Evolutionary conservation across 257 asterid genomes (phyloP).

Genomic region (Lithospermum erythrorhizon): DNA sequence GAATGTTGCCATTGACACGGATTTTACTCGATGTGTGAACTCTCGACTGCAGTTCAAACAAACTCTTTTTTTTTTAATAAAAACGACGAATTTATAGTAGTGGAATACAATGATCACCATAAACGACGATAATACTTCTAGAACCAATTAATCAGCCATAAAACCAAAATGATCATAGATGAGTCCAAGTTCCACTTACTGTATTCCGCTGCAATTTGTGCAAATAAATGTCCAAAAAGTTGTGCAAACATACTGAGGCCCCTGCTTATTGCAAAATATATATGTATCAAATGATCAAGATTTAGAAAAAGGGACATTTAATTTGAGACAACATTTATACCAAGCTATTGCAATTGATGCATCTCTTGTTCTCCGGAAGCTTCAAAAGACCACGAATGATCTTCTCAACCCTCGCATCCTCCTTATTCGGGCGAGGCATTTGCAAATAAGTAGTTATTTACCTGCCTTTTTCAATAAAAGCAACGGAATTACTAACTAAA

Average conservation of each 20-base stretch:
- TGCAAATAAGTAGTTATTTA: conserved; percentile 5
- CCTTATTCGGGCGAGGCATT: conserved; percentile 56
- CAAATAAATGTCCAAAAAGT: conserved; percentile 89
- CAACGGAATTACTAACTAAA: background rate
- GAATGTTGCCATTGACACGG: conserved; percentile 85
- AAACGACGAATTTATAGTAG: background rate
- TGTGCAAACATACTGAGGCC: conserved; percentile 91
- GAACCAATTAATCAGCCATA: too few relatives aligned
- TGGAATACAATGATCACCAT: too few relatives aligned
- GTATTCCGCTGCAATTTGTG: conserved; percentile 90
- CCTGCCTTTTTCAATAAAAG: conserved; percentile 6
- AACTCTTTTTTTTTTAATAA: background rate
- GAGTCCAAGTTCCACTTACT: conserved; percentile 44
- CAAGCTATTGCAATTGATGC: conserved; percentile 83
- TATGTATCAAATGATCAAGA: background rate
- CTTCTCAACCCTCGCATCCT: conserved; percentile 56
- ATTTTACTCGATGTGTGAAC: conserved; percentile 80
- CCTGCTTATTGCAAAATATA: conserved; percentile 33
- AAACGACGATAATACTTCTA: too few relatives aligned
- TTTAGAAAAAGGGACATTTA: background rate
- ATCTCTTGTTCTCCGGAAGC: conserved; percentile 64
- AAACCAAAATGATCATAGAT: too few relatives aligned
- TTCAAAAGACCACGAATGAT: conserved; percentile 64
- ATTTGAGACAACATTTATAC: conserved; percentile 19
- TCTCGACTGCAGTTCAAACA: conserved; percentile 48